Evolutionary conservation across 768 basidiomycete genomes (phyloP).

Genomic region (Boletus rubropictus): DNA sequence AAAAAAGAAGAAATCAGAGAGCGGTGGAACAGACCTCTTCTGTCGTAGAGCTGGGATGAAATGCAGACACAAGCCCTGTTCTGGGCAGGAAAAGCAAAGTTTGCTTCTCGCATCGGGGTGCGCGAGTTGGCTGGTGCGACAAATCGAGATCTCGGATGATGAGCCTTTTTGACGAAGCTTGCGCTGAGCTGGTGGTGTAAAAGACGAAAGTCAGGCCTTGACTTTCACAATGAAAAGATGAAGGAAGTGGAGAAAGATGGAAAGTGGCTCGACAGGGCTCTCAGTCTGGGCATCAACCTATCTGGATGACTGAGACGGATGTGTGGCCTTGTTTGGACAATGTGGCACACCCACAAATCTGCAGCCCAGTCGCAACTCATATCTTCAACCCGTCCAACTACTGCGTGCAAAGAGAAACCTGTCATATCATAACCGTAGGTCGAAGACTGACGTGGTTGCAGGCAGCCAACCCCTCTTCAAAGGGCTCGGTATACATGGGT

Average conservation of each 20-base stretch:
- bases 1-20: neutral
- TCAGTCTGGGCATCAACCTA: constrained; percentile 27
- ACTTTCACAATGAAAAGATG: constrained; percentile 2
- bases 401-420: neutral
- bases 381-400: too few relatives aligned
- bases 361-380: too few relatives aligned
- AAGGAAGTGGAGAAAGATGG: constrained; percentile 7
- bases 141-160: constrained; percentile 17
- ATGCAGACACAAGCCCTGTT: constrained; percentile 95
- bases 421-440: neutral
- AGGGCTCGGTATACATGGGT: neutral
- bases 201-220: neutral
- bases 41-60: constrained; percentile 89
- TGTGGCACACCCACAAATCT: constrained; percentile 25
- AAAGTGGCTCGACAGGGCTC: constrained; percentile 13
- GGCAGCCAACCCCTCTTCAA: neutral
- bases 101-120: constrained; percentile 79
- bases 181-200: neutral
- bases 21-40: constrained; percentile 61
- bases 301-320: constrained; percentile 27
- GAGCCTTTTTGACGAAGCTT: neutral
- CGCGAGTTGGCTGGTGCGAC: constrained; percentile 15
- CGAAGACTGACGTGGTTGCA: neutral
- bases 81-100: constrained; percentile 91
- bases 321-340: constrained; percentile 26